Evolutionary conservation across 2,329 filamentous ascomycete genomes (phyloP), one percentile per base, ranked within the genome.

Genomic region (Paraconiothyrium sp.): DNA sequence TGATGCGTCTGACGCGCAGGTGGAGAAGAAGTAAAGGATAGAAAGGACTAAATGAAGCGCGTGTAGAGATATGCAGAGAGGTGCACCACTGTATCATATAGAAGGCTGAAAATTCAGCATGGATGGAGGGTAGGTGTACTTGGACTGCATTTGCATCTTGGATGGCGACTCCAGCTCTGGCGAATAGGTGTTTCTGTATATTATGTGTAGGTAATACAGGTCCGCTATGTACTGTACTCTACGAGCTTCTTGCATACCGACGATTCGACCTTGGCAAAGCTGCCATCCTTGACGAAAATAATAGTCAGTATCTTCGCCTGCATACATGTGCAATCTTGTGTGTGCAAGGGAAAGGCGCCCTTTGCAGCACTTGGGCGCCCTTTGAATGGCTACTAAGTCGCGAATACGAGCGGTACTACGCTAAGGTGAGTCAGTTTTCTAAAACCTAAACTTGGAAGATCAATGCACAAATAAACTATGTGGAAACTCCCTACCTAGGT

Each of bases 1-100:
- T 67, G 82, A 85, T 67, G 74, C 76, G 81, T 24, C 76, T n/a
- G 34, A 58, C 11, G 60, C 48, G 20, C 61, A 54, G 52, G 58
- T 32, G 20, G n/a, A 50, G 49, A 62, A 60, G 30, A 63, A 61
- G 46, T 58, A 63, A 57, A 37, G 47, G 4, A 22, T 4, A 10
- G 1, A 24, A 10, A 11, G 20, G 24, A 20, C 24, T 6, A 24
- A 46, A 43, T 51, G 43, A 39, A 22, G 16, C 14, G 30, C 20
- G 16, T 63, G 60, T 62, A 64, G 35, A 60, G 59, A 63, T 55
- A 41, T 22, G 50, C 50, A 6, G 34, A 41, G 22, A 41, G 35
- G 11, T 8, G 20, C n/a, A 43, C 13, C 13, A 16, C 35, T 54
- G 50, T 54, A 54, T 13, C 32, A 54, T 54, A 54, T 54, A 54